These are phyloP conservation scores for Talaromyces borbonicus DNA, from an alignment of 495 filamentous ascomycete species.

Conservation along the genomic window DNA sequence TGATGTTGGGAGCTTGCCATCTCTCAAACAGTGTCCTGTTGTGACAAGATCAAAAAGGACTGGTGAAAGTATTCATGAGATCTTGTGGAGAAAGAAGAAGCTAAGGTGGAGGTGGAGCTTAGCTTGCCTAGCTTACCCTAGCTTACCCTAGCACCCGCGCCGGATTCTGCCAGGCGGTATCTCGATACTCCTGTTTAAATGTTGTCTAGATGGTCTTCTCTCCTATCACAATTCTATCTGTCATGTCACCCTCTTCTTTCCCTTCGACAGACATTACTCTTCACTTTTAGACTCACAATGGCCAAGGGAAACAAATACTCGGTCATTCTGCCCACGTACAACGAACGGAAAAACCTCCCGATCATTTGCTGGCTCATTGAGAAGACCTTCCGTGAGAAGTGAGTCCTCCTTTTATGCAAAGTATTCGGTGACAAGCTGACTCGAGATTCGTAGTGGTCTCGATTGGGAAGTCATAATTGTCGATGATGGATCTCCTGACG, in stretches of 20 bases:
- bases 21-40: background rate
- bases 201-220: constrained; percentile 6
- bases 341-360: constrained; percentile 93
- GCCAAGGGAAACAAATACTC: constrained; percentile 70
- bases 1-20: constrained; percentile 2
- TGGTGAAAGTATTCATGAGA: background rate
- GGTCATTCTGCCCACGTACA: constrained; percentile 95
- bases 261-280: background rate
- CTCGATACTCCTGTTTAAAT: constrained; percentile 2
- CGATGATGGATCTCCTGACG: constrained; percentile 95
- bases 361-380: constrained; percentile 91
- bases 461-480: constrained; percentile 97
- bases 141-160: too few species aligned
- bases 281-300: constrained; percentile 22
- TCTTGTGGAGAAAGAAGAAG: background rate
- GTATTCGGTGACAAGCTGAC: background rate
- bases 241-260: background rate
- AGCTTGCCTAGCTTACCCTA: too few species aligned
- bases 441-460: constrained; percentile 79
- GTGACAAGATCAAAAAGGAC: too few species aligned
- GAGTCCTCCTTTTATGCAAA: background rate
- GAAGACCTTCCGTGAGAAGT: constrained; percentile 76
- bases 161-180: constrained; percentile 8
- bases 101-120: too few species aligned
- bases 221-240: background rate